These are phyloP conservation scores for Claviceps fusiformis DNA, from an alignment of 2,329 filamentous ascomycete genomes.

Conservation along the genomic window DNA sequence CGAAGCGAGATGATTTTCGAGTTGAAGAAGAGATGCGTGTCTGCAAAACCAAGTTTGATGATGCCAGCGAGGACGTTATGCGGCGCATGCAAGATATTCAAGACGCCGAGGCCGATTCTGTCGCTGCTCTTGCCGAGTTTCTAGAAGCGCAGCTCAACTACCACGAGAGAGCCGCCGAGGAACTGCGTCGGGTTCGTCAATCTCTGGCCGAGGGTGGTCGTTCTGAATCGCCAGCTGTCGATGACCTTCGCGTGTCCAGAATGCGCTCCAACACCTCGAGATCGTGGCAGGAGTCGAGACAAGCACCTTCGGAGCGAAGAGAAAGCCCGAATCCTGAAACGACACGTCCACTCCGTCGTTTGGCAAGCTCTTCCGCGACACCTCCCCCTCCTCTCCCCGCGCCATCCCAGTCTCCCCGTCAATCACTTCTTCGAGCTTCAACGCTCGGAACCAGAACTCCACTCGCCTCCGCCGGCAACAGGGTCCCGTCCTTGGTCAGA, in stretches of 20 bases:
- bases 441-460: slow-evolving; percentile 4
- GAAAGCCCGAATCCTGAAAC: slow-evolving; percentile 19
- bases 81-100: slow-evolving; percentile 94
- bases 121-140: slow-evolving; percentile 66
- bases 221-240: slow-evolving; percentile 4
- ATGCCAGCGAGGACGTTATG: slow-evolving; percentile 81
- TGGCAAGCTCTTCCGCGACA: slow-evolving; percentile 17
- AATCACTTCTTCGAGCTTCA: background rate
- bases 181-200: slow-evolving; percentile 46
- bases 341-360: slow-evolving; percentile 31
- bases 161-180: slow-evolving; percentile 80
- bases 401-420: slow-evolving; percentile 13
- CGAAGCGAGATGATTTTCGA: slow-evolving; percentile 85
- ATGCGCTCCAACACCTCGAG: slow-evolving; percentile 35
- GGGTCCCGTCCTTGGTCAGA: slow-evolving; percentile 29
- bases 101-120: slow-evolving; percentile 73
- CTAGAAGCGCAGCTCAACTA: slow-evolving; percentile 82
- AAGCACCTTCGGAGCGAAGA: background rate
- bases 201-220: slow-evolving; percentile 24
- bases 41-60: slow-evolving; percentile 92
- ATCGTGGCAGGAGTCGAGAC: slow-evolving; percentile 23
- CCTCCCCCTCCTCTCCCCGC: slow-evolving; percentile 21
- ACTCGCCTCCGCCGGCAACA: slow-evolving; percentile 9
- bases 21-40: slow-evolving; percentile 83
- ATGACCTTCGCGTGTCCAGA: slow-evolving; percentile 17